phyloP scores from a whole-genome alignment of 169 alveolate species.

The Eimeria sp. region DNA sequence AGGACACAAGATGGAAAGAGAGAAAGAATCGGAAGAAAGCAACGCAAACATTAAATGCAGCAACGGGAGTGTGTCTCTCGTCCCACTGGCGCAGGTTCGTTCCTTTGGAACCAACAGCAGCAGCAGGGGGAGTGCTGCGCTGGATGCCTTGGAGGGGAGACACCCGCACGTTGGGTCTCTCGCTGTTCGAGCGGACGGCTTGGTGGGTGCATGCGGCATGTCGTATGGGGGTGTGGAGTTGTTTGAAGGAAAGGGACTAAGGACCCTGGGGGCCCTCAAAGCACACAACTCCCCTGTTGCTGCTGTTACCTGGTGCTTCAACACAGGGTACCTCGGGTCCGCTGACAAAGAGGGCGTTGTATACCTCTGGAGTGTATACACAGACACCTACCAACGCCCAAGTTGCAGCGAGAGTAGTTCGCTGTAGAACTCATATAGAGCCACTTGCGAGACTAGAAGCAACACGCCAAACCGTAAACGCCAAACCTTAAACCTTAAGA shows the following conservation, averaged over 20 bases:
- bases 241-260: conserved; percentile 22
- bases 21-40: neutral
- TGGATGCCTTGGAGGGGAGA: neutral
- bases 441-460: too few relatives aligned
- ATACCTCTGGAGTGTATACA: neutral
- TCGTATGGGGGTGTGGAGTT: neutral
- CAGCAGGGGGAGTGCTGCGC: neutral
- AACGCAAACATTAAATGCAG: neutral
- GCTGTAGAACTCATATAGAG: neutral
- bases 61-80: neutral
- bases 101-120: neutral
- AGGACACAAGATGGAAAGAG: neutral
- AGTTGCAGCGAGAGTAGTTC: neutral
- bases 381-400: neutral
- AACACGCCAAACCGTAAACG: neutral
- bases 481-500: neutral
- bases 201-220: conserved; percentile 19
- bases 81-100: neutral
- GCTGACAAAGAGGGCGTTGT: conserved; percentile 20
- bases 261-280: conserved; percentile 9
- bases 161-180: neutral
- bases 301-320: conserved; percentile 32
- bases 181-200: conserved; percentile 18
- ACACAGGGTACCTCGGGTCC: conserved; percentile 9
- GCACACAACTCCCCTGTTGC: conserved; percentile 31